Base-by-base conservation (phyloP, 495 filamentous ascomycete species). In the Penicillium subrubescens region DNA sequence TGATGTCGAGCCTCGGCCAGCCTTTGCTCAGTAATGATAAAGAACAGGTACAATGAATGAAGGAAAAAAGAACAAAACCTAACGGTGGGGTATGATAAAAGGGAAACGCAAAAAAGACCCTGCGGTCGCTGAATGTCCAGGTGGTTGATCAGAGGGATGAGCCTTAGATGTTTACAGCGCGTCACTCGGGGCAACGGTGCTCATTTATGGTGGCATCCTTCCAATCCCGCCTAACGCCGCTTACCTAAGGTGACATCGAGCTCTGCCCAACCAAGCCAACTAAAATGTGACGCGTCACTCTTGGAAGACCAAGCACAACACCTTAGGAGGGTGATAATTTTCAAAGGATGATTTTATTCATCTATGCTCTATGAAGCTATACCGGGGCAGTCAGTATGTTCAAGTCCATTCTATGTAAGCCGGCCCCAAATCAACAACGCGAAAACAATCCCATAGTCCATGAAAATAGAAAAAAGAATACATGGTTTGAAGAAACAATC, bases 121-220 rank as follows among this genome's bases (percentile, higher is more conserved):
- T 68, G 71, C 73, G 75, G 76, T 68, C 67, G 71, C 67, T 66
- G 66, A 65, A 64, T 69, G 64, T 66, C 48, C 62, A 72, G 60
- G 62, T 72, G 63, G 60, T 34, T 70, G 71, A 68, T 65, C 66
- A 64, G 70, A 68, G 53, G 65, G 71, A 67, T 60, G 54, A 60
- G 27, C 31, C 46, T 46, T 44, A 64, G 43, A 51, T 81, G 76
- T 82, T 82, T 81, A 81, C 72, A 54, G 67, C 69, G 71, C 77
- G 80, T 82, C 70, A 73, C 80, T 78, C 79, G 73, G 79, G 80
- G 80, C 79, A 82, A 82, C 80, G 23, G 57, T 17, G 21, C 46
- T 51, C 56, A 51, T 33, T 23, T 7, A 37, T 37, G 25, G 25
- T 27, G 25, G 25, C 25, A 27, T 27, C 25, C 25, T 27, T 27